Evolutionary conservation across 176 grass and related monocot species (phyloP), one percentile per base, ranked within the genome.

Genomic region (Musa schizocarpa): DNA sequence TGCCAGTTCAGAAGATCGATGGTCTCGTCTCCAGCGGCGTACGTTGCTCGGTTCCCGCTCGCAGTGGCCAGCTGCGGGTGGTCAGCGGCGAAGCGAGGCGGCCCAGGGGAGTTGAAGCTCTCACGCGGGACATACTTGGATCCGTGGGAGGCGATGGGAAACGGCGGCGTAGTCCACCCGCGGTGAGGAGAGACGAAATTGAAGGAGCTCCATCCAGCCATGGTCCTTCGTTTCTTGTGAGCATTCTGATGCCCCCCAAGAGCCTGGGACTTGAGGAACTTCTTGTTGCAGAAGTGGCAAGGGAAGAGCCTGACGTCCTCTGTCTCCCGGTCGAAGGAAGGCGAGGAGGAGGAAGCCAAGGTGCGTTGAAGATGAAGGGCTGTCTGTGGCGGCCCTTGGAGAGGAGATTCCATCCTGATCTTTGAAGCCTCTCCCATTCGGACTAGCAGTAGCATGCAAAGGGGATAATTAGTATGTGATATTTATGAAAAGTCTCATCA

Each of bases 241-340:
- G 96, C 96, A 7, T 99, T 99, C 87, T 99, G 96, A 82, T 99
- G 96, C 1, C 96, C 96, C 0, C 96, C 96, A 1, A 99, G 91
- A 11, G 96, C 96, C 76, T 99, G 96, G 22, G 91, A 99, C 74
- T 99, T 95, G 82, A 95, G 96, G 71, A 99, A 99, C 70, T 95
- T 95, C 82, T 95, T 99, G 86, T 92, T 89, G 86, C 96, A 99
- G 87, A 99, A 99, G 19, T 89, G 96, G 79, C 96, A 99, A 1
- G 96, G 88, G 80, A 99, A 99, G 21, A 99, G 86, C 76, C 87
- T 80, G 55, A 87, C 83, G 9, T 87, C 85, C 16, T 80, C 78
- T 9, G 13, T 69, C 1, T 55, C 62, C 3, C 29, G 8, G 16
- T 76, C 75, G 2, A 1, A 54, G 1, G 19, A 53, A 0, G 50